Base-by-base conservation (phyloP, 2,329 filamentous ascomycete species). In the Calonectria pseudoreteaudii region DNA sequence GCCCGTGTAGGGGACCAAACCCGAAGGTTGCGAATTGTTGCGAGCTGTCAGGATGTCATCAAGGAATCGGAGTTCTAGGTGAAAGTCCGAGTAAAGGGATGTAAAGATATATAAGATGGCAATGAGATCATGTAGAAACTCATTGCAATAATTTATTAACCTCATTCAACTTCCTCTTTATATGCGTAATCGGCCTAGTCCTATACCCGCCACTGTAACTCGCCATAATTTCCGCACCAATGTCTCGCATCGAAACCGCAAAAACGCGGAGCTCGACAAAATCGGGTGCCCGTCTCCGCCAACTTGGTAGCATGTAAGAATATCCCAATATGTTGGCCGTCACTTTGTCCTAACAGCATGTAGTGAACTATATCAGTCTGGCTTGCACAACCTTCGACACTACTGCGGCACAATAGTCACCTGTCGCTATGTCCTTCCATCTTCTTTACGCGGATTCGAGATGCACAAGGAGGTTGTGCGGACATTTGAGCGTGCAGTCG, bases 401-500 rank as follows among this genome's bases (percentile, higher is more conserved):
- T 60, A 60, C n/a, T 41, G 56, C 26, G 56, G 56, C 3, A 60
- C 56, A 28, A 38, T 60, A 60, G 56, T 60, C 14, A 60, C 56
- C 9, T 60, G 56, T 13, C 56, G 56, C 34, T 60, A 60, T 28
- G 34, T 41, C 11, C 56, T 60, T 13, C 56, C 56, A 2, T 3
- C 31, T 28, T 26, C 30, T 10, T n/a, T 60, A 9, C 56, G 23
- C 10, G 56, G 56, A 28, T 60, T 60, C 13, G 14, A 34, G 1
- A 60, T 60, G 56, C 56, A 60, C 31, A 26, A 60, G 13, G 56
- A 60, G 2, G 30, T 60, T 18, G 56, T 26, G 6, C n/a, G 20
- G 7, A 26, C 30, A 28, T 60, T 60, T 28, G 56, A 60, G 18
- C 56, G 34, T 28, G 77, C 68, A 13, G 47, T 79, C 52, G 77